A percentile compares a stretch with the other conserved stretches of the same genome.
Conservation (phyloP, 192 early-diverging fungal species). For the Endogone sp. region DNA sequence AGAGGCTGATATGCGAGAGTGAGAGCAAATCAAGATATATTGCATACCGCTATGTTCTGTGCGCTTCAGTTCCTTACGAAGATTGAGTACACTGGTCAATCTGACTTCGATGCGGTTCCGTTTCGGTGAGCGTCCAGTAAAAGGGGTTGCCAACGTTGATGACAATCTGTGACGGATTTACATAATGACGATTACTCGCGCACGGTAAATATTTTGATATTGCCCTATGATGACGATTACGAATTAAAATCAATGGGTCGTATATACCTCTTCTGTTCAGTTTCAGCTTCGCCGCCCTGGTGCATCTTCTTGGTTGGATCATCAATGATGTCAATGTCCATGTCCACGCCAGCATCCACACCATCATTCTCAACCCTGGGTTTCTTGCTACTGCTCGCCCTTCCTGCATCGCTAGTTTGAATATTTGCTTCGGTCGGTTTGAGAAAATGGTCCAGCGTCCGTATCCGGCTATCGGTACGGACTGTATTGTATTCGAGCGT, state of each 20-base stretch:
- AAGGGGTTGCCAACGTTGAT: no score
- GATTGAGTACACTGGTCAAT: slow-evolving; percentile 73
- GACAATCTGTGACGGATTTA: no score
- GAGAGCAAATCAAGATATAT: no score
- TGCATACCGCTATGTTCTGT: slow-evolving; percentile 43
- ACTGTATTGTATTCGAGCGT: slow-evolving; percentile 75
- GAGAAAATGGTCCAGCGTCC: slow-evolving; percentile 73
- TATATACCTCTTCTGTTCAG: slow-evolving; percentile 2
- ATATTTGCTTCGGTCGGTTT: neutral
- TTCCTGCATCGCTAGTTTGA: neutral
- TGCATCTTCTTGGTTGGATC: neutral
- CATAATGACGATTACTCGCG: slow-evolving; percentile 3
- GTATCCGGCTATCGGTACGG: slow-evolving; percentile 77
- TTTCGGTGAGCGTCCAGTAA: neutral
- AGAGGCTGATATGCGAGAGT: no score
- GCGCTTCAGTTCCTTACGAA: slow-evolving; percentile 69
- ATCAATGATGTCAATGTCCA: neutral
- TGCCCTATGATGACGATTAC: no score
- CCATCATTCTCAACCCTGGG: neutral
- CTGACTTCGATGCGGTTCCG: slow-evolving; percentile 66
- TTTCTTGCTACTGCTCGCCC: neutral
- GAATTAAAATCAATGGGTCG: no score
- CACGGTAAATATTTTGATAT: no score
- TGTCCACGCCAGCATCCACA: neutral
- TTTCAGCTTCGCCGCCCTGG: neutral